Evolutionary conservation across 805 yeast genomes (phyloP), one percentile per base, ranked within the genome.

Genomic region (Candida ficus): DNA sequence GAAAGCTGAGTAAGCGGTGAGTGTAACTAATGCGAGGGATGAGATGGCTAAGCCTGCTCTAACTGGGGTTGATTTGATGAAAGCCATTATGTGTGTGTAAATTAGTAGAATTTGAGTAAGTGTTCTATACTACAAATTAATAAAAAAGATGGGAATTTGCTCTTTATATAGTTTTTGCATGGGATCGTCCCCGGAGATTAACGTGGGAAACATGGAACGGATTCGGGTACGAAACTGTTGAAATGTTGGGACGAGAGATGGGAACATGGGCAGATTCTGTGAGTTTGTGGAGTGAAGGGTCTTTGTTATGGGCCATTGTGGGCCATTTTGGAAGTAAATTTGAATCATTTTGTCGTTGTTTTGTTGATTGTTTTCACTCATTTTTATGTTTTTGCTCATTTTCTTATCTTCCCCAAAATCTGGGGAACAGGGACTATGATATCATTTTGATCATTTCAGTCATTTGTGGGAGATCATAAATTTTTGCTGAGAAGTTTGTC

Each of bases 1-100:
- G 23, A 43, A 29, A 6, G 48, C 31, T 31, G 58, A 52, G 49
- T 54, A 54, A 3, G 49, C 52, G 9, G 54, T 43, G 29, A 54
- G 46, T 6, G 48, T 46, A 19, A 48, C 42, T 5, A 54, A 44
- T 8, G 57, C 50, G 22, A 45, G 34, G 28, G 52, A 48, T 9
- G 49, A 27, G 29, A 42, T 17, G 9, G 43, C 26, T 9, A 38
- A 13, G 29, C 40, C 37, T 28, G 44, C 27, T 41, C 29, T 41
- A 17, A 41, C 29, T 23, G 37, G 38, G 31, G 37, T 26, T 7
- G 37, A 22, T 23, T 38, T 38, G 37, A 23, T 29, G 30, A 34
- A 19, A 22, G 43, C 23, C 35, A 31, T 27, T 13, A 10, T 29
- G 5, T 27, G 10, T 10, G 12, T 17, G 9, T 28, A 8, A 9